A percentile compares a stretch with the other conserved stretches of the same genome.
phyloP scores from a whole-genome alignment of 2,329 filamentous ascomycete species.

The Bipolaris victoriae region DNA sequence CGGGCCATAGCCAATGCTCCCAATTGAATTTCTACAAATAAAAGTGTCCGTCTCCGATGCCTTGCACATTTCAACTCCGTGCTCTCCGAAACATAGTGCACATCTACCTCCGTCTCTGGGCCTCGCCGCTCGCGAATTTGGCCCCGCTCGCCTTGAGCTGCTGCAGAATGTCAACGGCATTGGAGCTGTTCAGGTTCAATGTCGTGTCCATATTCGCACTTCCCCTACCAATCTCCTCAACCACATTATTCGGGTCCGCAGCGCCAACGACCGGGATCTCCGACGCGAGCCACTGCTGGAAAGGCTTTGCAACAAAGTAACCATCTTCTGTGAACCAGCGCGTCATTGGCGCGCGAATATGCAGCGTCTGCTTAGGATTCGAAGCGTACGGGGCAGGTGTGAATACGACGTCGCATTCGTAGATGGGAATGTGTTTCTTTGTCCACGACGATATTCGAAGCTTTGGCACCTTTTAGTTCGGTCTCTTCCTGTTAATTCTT shows the following conservation, averaged over 20 bases:
- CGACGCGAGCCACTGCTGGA: conserved; percentile 78
- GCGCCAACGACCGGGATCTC: conserved; percentile 69
- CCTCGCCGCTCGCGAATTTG: conserved; percentile 35
- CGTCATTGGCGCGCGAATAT: conserved; percentile 69
- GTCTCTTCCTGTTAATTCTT: too few species aligned
- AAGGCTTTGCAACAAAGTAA: conserved; percentile 74
- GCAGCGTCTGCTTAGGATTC: conserved; percentile 52
- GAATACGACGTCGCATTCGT: conserved; percentile 73
- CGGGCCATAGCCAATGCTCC: not conserved
- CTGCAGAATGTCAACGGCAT: conserved; percentile 45
- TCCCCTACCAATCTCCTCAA: conserved; percentile 52
- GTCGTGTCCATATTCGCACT: conserved; percentile 30
- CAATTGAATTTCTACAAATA: not conserved
- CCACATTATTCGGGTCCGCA: conserved; percentile 64
- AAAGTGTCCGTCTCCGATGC: not conserved
- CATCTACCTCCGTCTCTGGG: conserved; percentile 43
- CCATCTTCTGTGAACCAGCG: conserved; percentile 78
- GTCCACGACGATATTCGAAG: conserved; percentile 74
- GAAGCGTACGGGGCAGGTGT: conserved; percentile 44
- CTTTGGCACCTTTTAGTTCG: conserved; percentile 50
- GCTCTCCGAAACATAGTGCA: not conserved
- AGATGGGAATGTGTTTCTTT: conserved; percentile 81
- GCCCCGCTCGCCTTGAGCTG: conserved; percentile 45
- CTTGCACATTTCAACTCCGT: not conserved
- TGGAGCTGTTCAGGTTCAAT: conserved; percentile 39